Base-by-base conservation (phyloP, 208 protist species). In the Leishmania braziliensis region DNA sequence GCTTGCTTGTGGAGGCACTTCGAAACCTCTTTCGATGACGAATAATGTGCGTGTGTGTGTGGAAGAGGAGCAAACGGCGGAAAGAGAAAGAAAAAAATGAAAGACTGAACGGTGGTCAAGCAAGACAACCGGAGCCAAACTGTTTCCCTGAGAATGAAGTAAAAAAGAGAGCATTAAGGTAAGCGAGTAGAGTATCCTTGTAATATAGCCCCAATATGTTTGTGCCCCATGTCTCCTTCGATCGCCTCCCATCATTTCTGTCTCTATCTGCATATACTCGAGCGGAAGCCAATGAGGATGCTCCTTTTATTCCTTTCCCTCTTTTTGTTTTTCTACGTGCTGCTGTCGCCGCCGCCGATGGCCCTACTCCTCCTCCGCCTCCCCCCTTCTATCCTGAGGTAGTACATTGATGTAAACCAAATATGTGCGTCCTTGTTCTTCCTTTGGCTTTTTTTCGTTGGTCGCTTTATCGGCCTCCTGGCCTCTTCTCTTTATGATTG, bases 1-100 rank as follows among this genome's bases (percentile, higher is more conserved):
- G 53, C 75, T 84, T 74, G 8, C 65, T 85, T 36, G 51, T 85
- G 46, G 77, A 78, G 71, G 74, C 78, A 20, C 58, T 85, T 43
- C 81, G 81, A n/a, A 85, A 81, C 68, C 51, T 85, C 16, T 85
- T 85, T 39, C 77, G 69, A 10, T 81, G 75, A 78, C 9, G n/a
- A 8, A 26, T 16, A 23, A 54, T 26, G 48, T 20, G 23, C 5
- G n/a, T 18, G 6, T 65, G 8, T 8, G n/a, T 65, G 66, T 46
- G 48, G 29, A 50, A n/a, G 26, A 9, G 60, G n/a, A n/a, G 60
- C 26, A n/a, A 65, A n/a, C 26, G 60, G 60, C 20, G 1, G 1
- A 29, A n/a, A 33, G 60, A 16, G 6, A 14, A 33, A n/a, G 26
- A 9, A 36, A 33, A 18, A 33, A 5, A 29, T n/a, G 60, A 33